phyloP scores from a whole-genome alignment of 2,329 filamentous ascomycete genomes.

The Alternaria triticimaculans region DNA sequence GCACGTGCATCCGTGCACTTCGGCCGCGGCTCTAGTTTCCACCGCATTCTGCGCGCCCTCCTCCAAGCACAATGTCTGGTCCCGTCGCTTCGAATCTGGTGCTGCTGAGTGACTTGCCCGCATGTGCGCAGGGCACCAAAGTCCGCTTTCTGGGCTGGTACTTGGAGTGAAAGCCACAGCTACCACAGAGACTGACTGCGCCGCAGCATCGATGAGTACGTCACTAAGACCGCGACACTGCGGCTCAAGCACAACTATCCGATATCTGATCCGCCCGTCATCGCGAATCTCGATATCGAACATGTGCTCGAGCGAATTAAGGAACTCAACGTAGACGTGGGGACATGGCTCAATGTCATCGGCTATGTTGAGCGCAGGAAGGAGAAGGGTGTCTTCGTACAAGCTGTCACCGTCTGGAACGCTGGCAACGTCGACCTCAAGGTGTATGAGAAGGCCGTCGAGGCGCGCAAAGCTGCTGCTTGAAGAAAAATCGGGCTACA shows the following conservation, averaged over 20 bases:
- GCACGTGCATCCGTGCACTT: conserved; percentile 26
- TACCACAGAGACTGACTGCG: conserved; percentile 15
- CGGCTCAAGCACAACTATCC: conserved; percentile 73
- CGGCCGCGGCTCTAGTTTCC: conserved; percentile 20
- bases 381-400: conserved; percentile 58
- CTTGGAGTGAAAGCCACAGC: conserved; percentile 14
- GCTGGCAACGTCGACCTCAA: conserved; percentile 75
- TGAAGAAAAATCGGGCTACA: not conserved
- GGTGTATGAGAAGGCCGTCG: conserved; percentile 68
- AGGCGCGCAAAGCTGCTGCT: conserved; percentile 14
- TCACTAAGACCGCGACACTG: conserved; percentile 65
- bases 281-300: conserved; percentile 71
- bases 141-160: conserved; percentile 93
- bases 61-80: conserved; percentile 33
- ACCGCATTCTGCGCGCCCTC: conserved; percentile 8
- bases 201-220: conserved; percentile 65
- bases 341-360: conserved; percentile 89
- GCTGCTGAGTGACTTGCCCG: conserved; percentile 54
- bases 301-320: conserved; percentile 72
- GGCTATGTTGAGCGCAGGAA: conserved; percentile 67
- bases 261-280: conserved; percentile 43
- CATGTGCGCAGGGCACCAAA: conserved; percentile 69
- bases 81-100: conserved; percentile 66
- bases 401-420: conserved; percentile 79
- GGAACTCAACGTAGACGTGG: conserved; percentile 69